Conservation (phyloP, 2,329 filamentous ascomycete species). For the Ophiostoma sp. region DNA sequence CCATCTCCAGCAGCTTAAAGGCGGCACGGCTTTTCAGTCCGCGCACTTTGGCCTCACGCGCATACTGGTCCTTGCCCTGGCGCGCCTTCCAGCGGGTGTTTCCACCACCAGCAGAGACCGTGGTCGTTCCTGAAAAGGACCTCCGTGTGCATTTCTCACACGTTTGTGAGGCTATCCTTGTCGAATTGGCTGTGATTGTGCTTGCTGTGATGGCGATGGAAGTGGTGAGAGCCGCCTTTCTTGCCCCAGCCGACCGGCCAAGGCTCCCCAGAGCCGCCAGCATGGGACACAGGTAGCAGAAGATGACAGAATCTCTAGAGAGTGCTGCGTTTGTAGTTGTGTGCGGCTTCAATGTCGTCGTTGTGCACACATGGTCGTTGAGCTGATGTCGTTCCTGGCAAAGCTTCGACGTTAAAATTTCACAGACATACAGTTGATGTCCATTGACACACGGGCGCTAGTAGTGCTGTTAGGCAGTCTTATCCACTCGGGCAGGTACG, state of each 20-base stretch:
- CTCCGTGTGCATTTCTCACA: background rate
- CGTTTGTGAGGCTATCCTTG: background rate
- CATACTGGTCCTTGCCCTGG: slow-evolving; percentile 71
- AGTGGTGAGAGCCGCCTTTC: background rate
- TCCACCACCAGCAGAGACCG: slow-evolving; percentile 58
- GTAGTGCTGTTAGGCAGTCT: background rate
- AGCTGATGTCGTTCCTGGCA: background rate
- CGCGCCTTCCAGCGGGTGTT: slow-evolving; percentile 77
- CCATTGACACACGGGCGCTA: background rate
- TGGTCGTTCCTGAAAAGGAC: background rate
- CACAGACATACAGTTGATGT: background rate
- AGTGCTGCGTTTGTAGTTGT: background rate
- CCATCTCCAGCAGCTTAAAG: slow-evolving; percentile 91
- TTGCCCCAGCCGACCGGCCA: background rate
- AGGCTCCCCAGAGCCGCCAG: background rate
- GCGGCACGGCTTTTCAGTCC: slow-evolving; percentile 87
- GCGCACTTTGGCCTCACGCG: slow-evolving; percentile 72
- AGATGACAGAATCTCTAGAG: background rate
- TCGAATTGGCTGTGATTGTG: background rate
- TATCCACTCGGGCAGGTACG: background rate
- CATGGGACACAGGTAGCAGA: background rate
- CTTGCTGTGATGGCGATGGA: background rate
- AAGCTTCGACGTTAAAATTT: background rate
- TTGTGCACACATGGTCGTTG: background rate
- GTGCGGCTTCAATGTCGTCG: background rate